Base-by-base conservation (phyloP, 2,329 filamentous ascomycete species). In the Calonectria multiphialidica region DNA sequence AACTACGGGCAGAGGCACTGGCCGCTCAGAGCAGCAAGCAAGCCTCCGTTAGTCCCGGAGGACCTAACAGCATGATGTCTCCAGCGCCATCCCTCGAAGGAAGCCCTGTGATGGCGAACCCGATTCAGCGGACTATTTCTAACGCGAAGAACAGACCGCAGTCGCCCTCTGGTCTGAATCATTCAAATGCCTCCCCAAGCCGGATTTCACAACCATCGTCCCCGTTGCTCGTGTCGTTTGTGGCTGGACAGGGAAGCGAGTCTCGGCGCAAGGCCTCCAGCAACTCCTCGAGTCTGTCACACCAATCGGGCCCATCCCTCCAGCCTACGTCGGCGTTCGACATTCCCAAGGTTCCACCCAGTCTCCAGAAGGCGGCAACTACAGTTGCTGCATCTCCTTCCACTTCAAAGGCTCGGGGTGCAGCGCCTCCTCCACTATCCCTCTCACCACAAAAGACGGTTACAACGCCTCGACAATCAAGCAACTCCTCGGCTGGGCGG, bases 171-270 rank as follows among this genome's bases (percentile, higher is more conserved):
- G 89, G 92, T 23, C 84, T 95, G 30, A 94, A 92, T 76, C 95
- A 96, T 75, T 87, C 93, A 25, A 97, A 94, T 80, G 94, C 96
- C 7, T 98, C 96, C 2, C 96, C 97, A 1, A 98, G 91, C 81
- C 91, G 96, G 76, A 92, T 90, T 5, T 99, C 90, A 1, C 90
- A 91, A 77, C 90, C 97, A 4, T 86, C 85, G 2, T 86, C 85
- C 7, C 97, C 97, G 0, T 87, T 99, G n/a, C 88, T 98, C n/a
- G 94, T 98, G 10, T 98, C 97, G 7, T 99, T 99, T 82, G 95
- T 96, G 72, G 94, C 96, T 15, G 94, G 94, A 7, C 94, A 95
- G 77, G 92, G 93, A 68, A 90, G 91, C 66, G 96, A 98, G 71
- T 86, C 87, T 50, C 91, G 96, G 72, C 91, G 97, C 59, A 99